These are phyloP conservation scores for Diplogelasinospora grovesii DNA, from an alignment of 495 filamentous ascomycete genomes.

Conservation along the genomic window DNA sequence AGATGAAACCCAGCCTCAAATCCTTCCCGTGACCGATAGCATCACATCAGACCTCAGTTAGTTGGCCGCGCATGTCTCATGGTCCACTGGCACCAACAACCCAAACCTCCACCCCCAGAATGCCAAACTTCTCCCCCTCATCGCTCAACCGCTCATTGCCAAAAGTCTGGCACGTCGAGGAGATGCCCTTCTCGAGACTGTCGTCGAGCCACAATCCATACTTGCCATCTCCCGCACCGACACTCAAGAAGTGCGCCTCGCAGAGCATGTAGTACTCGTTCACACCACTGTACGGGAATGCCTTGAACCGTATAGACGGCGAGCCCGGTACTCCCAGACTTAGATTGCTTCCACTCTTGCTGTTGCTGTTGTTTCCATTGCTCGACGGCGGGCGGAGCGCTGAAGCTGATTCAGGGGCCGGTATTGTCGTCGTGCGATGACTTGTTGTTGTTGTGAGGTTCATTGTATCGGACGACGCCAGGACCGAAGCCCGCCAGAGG, in stretches of 20 bases:
- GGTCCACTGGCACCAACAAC: constrained; percentile 61
- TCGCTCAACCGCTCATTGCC: constrained; percentile 95
- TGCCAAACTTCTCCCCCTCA: constrained; percentile 86
- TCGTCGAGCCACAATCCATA: constrained; percentile 93
- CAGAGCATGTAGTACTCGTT: constrained; percentile 98
- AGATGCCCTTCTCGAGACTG: constrained; percentile 78
- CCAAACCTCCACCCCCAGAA: constrained; percentile 91
- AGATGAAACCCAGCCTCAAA: too few relatives aligned
- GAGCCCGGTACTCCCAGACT: constrained; percentile 4
- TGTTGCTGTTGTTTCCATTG: constrained; percentile 1
- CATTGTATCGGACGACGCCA: constrained; percentile 60
- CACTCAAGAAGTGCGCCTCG: constrained; percentile 73
- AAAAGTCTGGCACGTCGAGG: constrained; percentile 77
- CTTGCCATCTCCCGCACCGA: constrained; percentile 82
- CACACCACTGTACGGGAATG: constrained; percentile 89
- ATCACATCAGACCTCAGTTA: too few relatives aligned
- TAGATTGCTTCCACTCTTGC: too few relatives aligned
- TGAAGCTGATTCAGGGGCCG: constrained; percentile 4
- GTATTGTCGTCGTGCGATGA: constrained; percentile 67
- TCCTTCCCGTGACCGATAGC: too few relatives aligned
- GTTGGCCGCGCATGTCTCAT: too few relatives aligned
- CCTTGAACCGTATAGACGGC: constrained; percentile 81
- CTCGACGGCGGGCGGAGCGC: neutral
- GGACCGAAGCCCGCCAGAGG: constrained; percentile 76
- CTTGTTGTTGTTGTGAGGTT: constrained; percentile 49